Conservation (phyloP, 2,329 filamentous ascomycete genomes). For the Aurifilum marmelostoma region DNA sequence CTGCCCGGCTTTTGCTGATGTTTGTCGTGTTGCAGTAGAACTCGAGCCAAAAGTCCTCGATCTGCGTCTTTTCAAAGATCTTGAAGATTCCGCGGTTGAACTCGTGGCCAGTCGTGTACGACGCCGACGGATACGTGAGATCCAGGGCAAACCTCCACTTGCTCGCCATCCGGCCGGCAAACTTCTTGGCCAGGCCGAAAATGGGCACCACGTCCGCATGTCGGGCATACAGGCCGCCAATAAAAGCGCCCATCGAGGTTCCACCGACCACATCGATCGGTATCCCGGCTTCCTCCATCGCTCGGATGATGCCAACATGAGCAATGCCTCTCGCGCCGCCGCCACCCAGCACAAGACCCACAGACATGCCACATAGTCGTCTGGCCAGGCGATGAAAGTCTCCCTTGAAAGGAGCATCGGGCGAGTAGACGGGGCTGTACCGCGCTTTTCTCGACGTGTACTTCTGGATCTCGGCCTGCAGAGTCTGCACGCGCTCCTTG, state of each 20-base stretch:
- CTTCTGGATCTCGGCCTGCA: slow-evolving; percentile 97
- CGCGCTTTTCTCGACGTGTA: slow-evolving; percentile 94
- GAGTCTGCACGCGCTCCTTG: slow-evolving; percentile 89
- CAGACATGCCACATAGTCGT: slow-evolving; percentile 88
- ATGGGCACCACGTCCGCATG: slow-evolving; percentile 97
- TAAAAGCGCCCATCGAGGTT: slow-evolving; percentile 94
- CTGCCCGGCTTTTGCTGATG: slow-evolving; percentile 88
- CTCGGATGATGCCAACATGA: slow-evolving; percentile 91
- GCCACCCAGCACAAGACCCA: slow-evolving; percentile 91
- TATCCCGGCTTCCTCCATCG: slow-evolving; percentile 93
- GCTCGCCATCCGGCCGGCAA: slow-evolving; percentile 96
- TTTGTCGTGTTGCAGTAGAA: slow-evolving; percentile 99
- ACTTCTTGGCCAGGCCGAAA: slow-evolving; percentile 96
- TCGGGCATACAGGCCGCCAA: slow-evolving; percentile 91
- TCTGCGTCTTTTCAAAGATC: slow-evolving; percentile 93
- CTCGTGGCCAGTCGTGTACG: slow-evolving; percentile 97
- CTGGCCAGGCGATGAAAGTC: slow-evolving; percentile 94
- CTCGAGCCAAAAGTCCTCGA: slow-evolving; percentile 98
- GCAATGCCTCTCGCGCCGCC: slow-evolving; percentile 91
- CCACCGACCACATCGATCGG: slow-evolving; percentile 95
- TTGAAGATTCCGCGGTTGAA: slow-evolving; percentile 99
- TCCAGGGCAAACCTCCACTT: slow-evolving; percentile 98
- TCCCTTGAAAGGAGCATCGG: slow-evolving; percentile 91
- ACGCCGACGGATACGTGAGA: slow-evolving; percentile 92
- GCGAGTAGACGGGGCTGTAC: slow-evolving; percentile 85